Evolutionary conservation across 2,329 filamentous ascomycete genomes (phyloP), one percentile per base, ranked within the genome.

Genomic region (Coniella lustricola): DNA sequence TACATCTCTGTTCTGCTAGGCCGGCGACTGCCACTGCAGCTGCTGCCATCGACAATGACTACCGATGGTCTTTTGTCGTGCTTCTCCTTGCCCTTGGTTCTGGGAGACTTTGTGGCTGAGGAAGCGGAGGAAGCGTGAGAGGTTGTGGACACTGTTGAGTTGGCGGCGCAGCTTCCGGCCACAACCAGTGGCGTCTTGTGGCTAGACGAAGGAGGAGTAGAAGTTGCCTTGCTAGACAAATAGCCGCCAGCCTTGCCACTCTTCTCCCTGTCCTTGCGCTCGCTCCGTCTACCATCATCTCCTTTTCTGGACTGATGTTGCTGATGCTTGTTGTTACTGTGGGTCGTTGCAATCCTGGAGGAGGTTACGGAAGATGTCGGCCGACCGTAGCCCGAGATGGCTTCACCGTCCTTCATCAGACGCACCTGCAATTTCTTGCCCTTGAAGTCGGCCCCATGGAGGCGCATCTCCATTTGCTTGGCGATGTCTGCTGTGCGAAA

Each of bases 381-480:
- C 16, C 12, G 46, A 18, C 29, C 33, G 14, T 36, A 35, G 32
- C 36, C 29, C 2, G 37, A 21, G 17, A 54, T 33, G 3, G 46
- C 33, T 42, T 54, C 49, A 25, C 49, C 52, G 17, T 54, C 52
- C 43, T 54, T 54, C 33, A 54, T 41, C 38, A 54, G 21, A 14
- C 46, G 45, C 29, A 46, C 52, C 46, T 49, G 46, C 34, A 54
- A 43, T 34, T 38, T 52, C 20, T 31, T 37, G 10, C 49, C 52
- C 37, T 46, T 52, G 46, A 54, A 54, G 21, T 52, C 49, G 32
- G 21, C 32, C 21, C 49, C 49, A 25, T 54, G n/a, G 13, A 54
- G 45, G 29, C 31, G 38, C 22, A 10, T 18, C 22, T 37, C 39
- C 52, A 54, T 47, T 16, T 46, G 43, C 34, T 37, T 43, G 13